These are phyloP conservation scores for Arxiozyma slooffiae DNA, from an alignment of 1,139 yeast species.

Conservation along the genomic window DNA sequence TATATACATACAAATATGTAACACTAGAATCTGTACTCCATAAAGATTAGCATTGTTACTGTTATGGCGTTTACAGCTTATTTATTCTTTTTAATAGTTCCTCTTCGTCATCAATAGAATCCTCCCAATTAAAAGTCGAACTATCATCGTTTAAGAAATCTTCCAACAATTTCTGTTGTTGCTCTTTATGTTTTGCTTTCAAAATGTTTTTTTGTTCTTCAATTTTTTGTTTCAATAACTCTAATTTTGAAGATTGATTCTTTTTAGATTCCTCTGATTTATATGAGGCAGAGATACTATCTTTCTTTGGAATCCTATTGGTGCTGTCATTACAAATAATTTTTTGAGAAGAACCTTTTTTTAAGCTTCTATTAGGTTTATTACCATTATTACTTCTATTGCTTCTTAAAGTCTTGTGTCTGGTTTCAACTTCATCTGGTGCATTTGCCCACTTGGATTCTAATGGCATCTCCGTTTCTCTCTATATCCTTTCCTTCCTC, in stretches of 20 bases:
- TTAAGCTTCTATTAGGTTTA: background rate
- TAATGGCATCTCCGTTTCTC: constrained; percentile 6
- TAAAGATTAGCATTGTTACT: background rate
- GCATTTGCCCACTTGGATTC: constrained; percentile 23
- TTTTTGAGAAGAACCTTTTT: background rate
- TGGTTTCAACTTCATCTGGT: constrained; percentile 6
- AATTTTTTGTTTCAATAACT: constrained; percentile 21
- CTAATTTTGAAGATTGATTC: constrained; percentile 6
- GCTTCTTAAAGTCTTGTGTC: background rate
- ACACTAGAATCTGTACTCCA: too few species aligned
- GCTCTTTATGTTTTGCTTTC: constrained; percentile 18
- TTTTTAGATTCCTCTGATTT: background rate
- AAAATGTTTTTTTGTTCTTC: constrained; percentile 19
- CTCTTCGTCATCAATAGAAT: constrained; percentile 18
- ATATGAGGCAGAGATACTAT: too few species aligned
- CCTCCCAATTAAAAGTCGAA: constrained; percentile 20
- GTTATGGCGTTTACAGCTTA: background rate
- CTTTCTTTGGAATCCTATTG: background rate
- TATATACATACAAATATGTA: background rate
- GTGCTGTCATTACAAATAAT: background rate
- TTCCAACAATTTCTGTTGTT: constrained; percentile 23
- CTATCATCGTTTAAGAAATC: constrained; percentile 25
- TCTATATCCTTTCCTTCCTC: background rate
- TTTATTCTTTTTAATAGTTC: constrained; percentile 6
- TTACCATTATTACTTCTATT: background rate